Evolutionary conservation across 2,329 filamentous ascomycete species (phyloP).

Genomic region (Akanthomyces dipterigenus): DNA sequence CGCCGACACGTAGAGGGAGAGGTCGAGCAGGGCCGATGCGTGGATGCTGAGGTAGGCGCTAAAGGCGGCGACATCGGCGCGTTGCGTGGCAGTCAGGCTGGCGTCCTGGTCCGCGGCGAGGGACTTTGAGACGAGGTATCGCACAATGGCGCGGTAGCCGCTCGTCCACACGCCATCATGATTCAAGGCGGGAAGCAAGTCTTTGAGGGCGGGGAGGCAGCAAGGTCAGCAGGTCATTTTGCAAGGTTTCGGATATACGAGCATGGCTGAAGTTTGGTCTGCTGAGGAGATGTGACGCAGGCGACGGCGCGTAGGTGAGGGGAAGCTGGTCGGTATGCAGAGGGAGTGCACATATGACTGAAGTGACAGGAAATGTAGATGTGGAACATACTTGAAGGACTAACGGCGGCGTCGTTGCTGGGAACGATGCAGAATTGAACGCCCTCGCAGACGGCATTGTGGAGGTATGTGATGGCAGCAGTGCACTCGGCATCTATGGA

Average conservation of each 20-base stretch:
- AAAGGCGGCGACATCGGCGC: conserved; percentile 45
- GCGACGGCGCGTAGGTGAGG: conserved; percentile 13
- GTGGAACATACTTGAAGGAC: conserved; percentile 57
- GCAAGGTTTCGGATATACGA: conserved; percentile 7
- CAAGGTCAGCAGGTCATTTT: conserved; percentile 9
- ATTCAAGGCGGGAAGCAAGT: conserved; percentile 48
- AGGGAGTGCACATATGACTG: background rate
- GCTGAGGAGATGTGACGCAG: background rate
- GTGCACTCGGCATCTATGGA: conserved; percentile 91
- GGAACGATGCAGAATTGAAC: conserved; percentile 63
- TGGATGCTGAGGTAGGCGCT: conserved; percentile 66
- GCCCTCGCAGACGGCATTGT: conserved; percentile 47
- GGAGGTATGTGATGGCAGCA: conserved; percentile 72
- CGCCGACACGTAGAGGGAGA: conserved; percentile 84
- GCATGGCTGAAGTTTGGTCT: conserved; percentile 5
- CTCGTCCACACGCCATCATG: conserved; percentile 47
- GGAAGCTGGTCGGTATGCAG: background rate
- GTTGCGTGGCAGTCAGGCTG: conserved; percentile 31
- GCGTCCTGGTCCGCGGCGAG: conserved; percentile 33
- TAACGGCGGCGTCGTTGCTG: conserved; percentile 64
- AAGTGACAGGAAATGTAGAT: background rate
- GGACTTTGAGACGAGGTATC: conserved; percentile 41
- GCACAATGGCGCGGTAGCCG: conserved; percentile 56
- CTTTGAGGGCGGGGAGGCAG: conserved; percentile 28
- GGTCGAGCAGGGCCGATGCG: conserved; percentile 72